phyloP scores from a whole-genome alignment of 768 basidiomycete species.

The Phlegmacium glaucopus region DNA sequence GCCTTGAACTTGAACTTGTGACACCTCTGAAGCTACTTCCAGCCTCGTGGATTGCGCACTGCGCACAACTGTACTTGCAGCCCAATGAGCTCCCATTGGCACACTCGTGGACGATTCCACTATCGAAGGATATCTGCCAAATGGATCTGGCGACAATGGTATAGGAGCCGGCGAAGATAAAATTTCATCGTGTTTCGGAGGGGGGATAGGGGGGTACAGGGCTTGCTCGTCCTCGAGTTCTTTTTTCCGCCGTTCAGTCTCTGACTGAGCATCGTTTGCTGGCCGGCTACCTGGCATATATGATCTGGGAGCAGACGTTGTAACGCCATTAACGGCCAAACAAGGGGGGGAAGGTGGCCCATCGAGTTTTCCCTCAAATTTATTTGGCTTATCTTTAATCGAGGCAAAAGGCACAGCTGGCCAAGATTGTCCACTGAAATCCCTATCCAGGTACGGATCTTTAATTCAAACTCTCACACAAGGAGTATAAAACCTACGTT shows the following conservation, averaged over 20 bases:
- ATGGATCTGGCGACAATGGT: constrained; percentile 83
- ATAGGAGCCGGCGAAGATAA: constrained; percentile 57
- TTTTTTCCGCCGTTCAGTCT: constrained; percentile 45
- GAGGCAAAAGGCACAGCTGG: constrained; percentile 39
- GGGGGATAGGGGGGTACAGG: constrained; percentile 40
- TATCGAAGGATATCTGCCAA: constrained; percentile 65
- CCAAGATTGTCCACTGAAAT: constrained; percentile 26
- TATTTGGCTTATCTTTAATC: constrained; percentile 26
- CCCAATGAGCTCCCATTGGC: constrained; percentile 41
- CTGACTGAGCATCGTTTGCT: constrained; percentile 29
- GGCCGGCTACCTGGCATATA: constrained; percentile 28
- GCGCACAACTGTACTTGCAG: constrained; percentile 24
- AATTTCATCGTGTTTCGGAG: constrained; percentile 17
- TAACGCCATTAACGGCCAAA: constrained; percentile 66
- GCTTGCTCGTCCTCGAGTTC: constrained; percentile 49
- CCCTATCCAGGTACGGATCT: constrained; percentile 4
- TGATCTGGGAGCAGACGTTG: constrained; percentile 54
- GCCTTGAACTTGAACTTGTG: constrained; percentile 17
- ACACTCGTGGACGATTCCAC: constrained; percentile 20
- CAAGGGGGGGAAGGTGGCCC: constrained; percentile 52
- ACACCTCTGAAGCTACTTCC: constrained; percentile 6
- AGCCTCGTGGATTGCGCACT: constrained; percentile 3
- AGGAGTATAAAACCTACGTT: constrained; percentile 14
- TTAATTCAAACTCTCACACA: constrained; percentile 3
- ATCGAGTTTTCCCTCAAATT: constrained; percentile 19